These are phyloP conservation scores for Fraxinus ornus DNA, from an alignment of 305 asterid genomes.

Conservation along the genomic window DNA sequence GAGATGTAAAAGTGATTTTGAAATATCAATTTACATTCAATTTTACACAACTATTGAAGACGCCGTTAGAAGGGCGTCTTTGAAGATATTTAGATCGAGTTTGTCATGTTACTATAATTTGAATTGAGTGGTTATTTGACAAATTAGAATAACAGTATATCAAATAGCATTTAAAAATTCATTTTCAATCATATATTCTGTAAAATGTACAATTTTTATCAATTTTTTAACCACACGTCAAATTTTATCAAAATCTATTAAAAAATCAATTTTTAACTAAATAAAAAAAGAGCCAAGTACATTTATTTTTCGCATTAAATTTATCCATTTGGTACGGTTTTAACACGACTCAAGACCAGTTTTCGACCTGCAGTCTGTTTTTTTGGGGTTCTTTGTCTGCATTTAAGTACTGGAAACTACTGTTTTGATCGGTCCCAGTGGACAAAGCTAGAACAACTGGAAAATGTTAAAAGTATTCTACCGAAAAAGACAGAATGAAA, in stretches of 20 bases:
- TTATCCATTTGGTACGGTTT: neutral
- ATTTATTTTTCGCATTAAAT: neutral
- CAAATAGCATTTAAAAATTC: too few species aligned
- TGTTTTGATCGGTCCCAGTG: neutral
- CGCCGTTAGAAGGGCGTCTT: too few species aligned
- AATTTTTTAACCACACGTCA: too few species aligned
- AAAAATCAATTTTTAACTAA: too few species aligned
- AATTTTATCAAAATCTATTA: too few species aligned
- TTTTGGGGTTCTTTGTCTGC: neutral
- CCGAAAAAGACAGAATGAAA: neutral
- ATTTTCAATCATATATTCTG: neutral
- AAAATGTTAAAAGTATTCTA: neutral
- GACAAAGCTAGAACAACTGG: neutral
- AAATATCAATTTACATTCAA: too few species aligned
- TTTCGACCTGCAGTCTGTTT: neutral
- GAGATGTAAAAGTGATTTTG: too few species aligned
- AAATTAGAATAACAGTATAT: neutral
- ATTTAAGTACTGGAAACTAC: neutral
- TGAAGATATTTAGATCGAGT: neutral
- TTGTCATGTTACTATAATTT: neutral
- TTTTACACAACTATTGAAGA: too few species aligned
- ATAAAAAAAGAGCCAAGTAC: too few species aligned
- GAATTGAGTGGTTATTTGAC: neutral
- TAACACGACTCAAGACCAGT: too few species aligned
- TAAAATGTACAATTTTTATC: neutral